Percentiles rank a stretch among this genome's conserved stretches.
Conservation (phyloP, 23 red algal genomes). For the Gracilaria gracilis region DNA sequence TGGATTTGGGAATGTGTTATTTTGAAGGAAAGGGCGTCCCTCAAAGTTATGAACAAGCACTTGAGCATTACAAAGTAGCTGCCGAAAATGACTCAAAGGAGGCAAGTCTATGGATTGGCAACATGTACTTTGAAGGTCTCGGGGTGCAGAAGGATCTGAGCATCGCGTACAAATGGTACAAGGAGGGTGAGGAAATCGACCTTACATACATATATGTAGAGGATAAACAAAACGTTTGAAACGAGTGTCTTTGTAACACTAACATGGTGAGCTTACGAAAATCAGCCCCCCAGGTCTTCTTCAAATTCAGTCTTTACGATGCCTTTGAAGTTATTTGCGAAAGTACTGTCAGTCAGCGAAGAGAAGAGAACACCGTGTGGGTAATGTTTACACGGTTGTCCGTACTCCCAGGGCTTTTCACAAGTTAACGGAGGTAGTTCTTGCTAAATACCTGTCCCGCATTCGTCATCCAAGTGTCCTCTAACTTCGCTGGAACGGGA, state of each 20-base stretch:
- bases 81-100: slow-evolving; percentile 40
- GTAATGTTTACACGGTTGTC: neutral
- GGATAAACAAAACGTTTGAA: neutral
- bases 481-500: neutral
- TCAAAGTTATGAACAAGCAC: slow-evolving; percentile 31
- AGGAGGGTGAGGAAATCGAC: slow-evolving; percentile 11
- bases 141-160: slow-evolving; percentile 44
- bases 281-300: neutral
- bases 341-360: neutral
- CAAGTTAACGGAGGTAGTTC: neutral
- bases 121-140: slow-evolving; percentile 43
- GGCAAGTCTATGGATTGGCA: slow-evolving; percentile 27
- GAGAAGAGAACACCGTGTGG: neutral
- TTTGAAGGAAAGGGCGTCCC: slow-evolving; percentile 31
- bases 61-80: slow-evolving; percentile 41
- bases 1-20: slow-evolving; percentile 39
- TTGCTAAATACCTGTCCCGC: neutral
- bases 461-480: neutral
- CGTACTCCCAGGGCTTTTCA: neutral
- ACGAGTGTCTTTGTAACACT: neutral
- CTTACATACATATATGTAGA: slow-evolving; percentile 19
- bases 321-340: neutral
- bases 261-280: neutral
- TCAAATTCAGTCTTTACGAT: neutral
- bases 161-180: slow-evolving; percentile 43